These are phyloP conservation scores for Nymphaea colorata DNA, from an alignment of 164 flowering plant genomes.

Conservation along the genomic window DNA sequence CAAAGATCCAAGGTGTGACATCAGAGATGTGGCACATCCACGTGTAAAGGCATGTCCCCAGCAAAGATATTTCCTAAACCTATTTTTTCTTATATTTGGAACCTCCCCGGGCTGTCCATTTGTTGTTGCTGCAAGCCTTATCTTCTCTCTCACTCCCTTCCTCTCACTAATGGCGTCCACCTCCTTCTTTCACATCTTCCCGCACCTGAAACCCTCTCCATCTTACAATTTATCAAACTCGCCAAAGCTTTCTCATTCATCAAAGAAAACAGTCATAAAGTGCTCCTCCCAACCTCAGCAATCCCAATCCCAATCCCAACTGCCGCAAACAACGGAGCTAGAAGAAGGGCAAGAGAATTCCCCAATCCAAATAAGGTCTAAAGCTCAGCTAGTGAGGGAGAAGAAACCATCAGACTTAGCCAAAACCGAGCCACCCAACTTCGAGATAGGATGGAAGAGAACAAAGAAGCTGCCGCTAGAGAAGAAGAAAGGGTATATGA, in stretches of 20 bases:
- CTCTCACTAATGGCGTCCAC: background rate
- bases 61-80: no score
- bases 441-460: conserved; percentile 86
- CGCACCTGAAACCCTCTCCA: background rate
- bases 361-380: background rate
- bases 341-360: background rate
- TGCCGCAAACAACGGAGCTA: background rate
- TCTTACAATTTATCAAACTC: background rate
- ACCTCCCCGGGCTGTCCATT: no score
- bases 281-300: background rate
- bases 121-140: no score
- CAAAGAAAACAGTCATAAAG: background rate
- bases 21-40: no score
- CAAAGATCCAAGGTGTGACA: no score
- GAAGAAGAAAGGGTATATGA: conserved; percentile 66
- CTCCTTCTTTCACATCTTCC: background rate
- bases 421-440: conserved; percentile 57
- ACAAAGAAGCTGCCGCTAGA: conserved; percentile 50
- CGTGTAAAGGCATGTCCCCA: no score
- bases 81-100: no score
- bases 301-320: background rate
- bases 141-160: no score
- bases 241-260: background rate
- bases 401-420: conserved; percentile 13
- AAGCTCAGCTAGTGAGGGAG: background rate